A percentile compares a stretch with the other conserved stretches of the same genome.
phyloP scores from a whole-genome alignment of 2,329 filamentous ascomycete species.

The Aspergillus versicolor region DNA sequence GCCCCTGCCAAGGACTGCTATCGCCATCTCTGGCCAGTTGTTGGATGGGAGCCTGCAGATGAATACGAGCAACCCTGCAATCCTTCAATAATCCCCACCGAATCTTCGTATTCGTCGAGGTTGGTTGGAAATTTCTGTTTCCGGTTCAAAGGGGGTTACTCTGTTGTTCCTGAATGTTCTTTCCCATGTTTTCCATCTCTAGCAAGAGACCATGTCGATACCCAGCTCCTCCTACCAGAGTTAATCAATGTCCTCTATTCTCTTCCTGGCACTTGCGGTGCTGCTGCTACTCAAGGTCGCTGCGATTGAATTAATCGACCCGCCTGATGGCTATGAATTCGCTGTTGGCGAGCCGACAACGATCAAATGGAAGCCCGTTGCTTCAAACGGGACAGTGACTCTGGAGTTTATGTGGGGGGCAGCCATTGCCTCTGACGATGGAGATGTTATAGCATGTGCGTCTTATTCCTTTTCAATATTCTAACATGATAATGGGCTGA shows the following conservation, averaged over 20 bases:
- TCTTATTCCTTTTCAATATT: background rate
- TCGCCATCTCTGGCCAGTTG: background rate
- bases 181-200: background rate
- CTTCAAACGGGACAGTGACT: background rate
- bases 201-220: background rate
- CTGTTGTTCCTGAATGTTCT: background rate
- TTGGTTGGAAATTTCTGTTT: too few species aligned
- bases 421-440: background rate
- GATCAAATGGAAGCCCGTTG: background rate
- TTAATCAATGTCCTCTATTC: background rate
- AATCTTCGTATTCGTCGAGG: background rate
- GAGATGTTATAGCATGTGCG: background rate
- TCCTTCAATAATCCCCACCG: background rate
- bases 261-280: background rate
- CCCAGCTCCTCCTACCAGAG: background rate
- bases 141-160: background rate
- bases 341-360: background rate
- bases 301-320: background rate
- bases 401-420: background rate
- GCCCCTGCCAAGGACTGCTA: background rate
- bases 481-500: background rate
- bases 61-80: background rate
- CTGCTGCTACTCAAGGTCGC: background rate
- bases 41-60: background rate
- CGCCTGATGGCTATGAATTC: background rate